Evolutionary conservation across 192 early-diverging fungal species (phyloP), one percentile per base, ranked within the genome.

Genomic region (Paraglomus brasilianum): DNA sequence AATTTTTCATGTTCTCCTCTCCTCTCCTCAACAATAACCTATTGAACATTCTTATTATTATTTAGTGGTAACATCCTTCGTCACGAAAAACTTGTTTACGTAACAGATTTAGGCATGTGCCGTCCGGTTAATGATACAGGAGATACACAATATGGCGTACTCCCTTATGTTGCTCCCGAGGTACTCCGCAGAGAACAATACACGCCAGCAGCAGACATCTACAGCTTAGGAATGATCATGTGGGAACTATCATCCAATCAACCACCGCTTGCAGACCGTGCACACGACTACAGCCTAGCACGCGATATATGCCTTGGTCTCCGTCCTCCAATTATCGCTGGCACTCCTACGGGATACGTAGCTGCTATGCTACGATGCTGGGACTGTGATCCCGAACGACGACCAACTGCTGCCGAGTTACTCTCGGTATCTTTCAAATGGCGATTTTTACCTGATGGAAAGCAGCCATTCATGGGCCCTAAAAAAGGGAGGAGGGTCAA

Each of bases 301-400:
- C 22, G 40, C 8, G 71, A 79, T 14, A 61, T 79, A 22, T 69
- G 75, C 67, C 22, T 60, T 5, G 76, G 79, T 41, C 59, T 47
- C 1, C 65, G 79, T 2, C 76, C 77, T 47, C 67, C 77, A n/a
- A 77, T 78, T 64, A 69, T 74, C n/a, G 64, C 71, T 3, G 79
- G 77, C 5, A 81, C 79, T 3, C 79, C 79, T 8, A 56, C 17
- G 41, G 73, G 77, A 45, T 81, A 71, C 17, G 70, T 62, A 15
- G 72, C 74, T 7, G 36, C 77, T 56, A 46, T 81, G 43, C 59
- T 75, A 36, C 51, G 70, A 39, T 81, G 79, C 19, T 81, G 79
- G 79, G 76, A 78, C 66, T 41, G 44, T 44, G 74, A 74, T 17
- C 76, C 79, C 1, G 4, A 45, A 0, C 70, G 66, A 10, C 56